A percentile compares a stretch with the other conserved stretches of the same genome.
These are phyloP conservation scores for Stylonectria norvegica DNA, from an alignment of 2,329 filamentous ascomycete genomes.

Conservation along the genomic window DNA sequence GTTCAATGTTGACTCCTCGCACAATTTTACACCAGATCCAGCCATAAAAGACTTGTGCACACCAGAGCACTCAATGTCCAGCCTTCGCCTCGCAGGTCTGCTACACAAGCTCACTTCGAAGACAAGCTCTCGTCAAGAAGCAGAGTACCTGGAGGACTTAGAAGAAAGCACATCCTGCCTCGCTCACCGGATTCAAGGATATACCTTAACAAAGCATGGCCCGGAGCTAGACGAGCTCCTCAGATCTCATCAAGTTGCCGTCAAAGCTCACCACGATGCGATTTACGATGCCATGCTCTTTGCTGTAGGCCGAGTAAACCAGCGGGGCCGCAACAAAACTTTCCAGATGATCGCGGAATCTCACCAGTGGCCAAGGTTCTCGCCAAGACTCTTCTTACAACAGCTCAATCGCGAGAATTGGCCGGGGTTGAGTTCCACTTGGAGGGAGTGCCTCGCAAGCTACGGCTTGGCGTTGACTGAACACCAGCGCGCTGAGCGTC, in stretches of 20 bases:
- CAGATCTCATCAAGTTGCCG: neutral
- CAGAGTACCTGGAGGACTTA: neutral
- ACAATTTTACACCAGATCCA: rapidly evolving
- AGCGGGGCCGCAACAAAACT: neutral
- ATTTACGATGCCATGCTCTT: slow-evolving; percentile 1
- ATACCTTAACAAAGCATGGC: neutral
- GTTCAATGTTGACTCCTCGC: neutral
- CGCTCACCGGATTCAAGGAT: neutral
- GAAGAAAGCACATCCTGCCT: neutral
- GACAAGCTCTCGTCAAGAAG: neutral
- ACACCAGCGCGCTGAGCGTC: slow-evolving; percentile 41
- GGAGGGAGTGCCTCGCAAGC: slow-evolving; percentile 34
- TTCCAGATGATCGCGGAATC: neutral
- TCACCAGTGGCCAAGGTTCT: slow-evolving; percentile 26
- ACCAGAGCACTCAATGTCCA: neutral
- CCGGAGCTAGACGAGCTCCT: neutral
- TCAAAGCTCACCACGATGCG: neutral
- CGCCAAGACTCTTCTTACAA: slow-evolving; percentile 33
- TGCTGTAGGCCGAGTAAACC: neutral
- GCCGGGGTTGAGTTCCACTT: slow-evolving; percentile 28
- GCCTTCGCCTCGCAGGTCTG: neutral
- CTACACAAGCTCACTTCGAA: neutral
- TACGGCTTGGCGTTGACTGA: slow-evolving; percentile 41
- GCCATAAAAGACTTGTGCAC: neutral
- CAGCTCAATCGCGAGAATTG: slow-evolving; percentile 29